These are phyloP conservation scores for Lathyrus sativus DNA, from an alignment of 306 rosid species.

Conservation along the genomic window DNA sequence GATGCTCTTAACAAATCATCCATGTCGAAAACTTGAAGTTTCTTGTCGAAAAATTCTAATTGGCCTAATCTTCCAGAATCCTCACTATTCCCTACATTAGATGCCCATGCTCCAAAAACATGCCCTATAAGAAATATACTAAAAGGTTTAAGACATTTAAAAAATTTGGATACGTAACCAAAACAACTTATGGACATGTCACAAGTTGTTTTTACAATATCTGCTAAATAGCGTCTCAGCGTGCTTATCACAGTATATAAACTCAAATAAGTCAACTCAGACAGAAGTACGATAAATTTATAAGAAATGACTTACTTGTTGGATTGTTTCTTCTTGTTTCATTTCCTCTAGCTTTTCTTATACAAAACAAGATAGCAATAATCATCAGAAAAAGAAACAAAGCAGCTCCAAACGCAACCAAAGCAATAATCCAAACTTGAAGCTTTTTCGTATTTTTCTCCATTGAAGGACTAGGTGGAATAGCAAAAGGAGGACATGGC, in stretches of 20 bases:
- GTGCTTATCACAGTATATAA: not conserved
- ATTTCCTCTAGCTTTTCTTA: conserved; percentile 34
- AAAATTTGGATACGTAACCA: too few relatives aligned
- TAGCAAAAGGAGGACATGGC: conserved; percentile 41
- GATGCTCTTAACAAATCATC: conserved; percentile 84
- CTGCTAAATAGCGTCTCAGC: not conserved
- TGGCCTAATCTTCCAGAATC: conserved; percentile 47
- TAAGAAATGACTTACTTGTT: conserved; percentile 42
- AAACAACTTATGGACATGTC: not conserved
- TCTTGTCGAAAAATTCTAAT: conserved; percentile 57
- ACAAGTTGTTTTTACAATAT: not conserved
- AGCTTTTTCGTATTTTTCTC: conserved; percentile 34
- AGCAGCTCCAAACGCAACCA: conserved; percentile 45
- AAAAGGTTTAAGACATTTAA: conserved; percentile 1
- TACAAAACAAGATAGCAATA: conserved; percentile 41
- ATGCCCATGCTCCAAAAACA: conserved; percentile 49
- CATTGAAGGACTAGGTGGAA: not conserved
- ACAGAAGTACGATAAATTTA: not conserved
- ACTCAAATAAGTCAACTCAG: not conserved
- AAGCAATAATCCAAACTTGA: conserved; percentile 42
- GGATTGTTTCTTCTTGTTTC: conserved; percentile 41
- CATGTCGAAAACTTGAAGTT: conserved; percentile 63
- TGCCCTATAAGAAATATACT: conserved; percentile 32
- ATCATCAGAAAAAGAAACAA: conserved; percentile 40
- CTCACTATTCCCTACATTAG: conserved; percentile 33